phyloP scores from a whole-genome alignment of 2,329 filamentous ascomycete species.

The Phaeoacremonium minimum region DNA sequence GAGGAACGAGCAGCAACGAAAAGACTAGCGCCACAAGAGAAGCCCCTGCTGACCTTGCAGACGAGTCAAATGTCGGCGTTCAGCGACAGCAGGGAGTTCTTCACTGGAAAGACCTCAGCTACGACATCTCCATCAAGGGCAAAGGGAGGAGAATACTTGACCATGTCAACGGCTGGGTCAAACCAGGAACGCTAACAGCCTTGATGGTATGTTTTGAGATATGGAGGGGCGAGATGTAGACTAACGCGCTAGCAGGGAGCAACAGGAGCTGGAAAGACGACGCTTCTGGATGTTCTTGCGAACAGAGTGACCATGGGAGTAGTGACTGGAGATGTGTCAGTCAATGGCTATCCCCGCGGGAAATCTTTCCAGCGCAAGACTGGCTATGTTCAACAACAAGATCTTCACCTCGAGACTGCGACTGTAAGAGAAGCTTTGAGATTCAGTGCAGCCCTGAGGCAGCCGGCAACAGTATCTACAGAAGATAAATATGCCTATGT shows the following conservation, averaged over 20 bases:
- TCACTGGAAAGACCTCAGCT: conserved; percentile 64
- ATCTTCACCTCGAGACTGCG: conserved; percentile 47
- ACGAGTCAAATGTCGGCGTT: conserved; percentile 12
- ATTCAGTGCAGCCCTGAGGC: conserved; percentile 47
- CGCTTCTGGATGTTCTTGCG: conserved; percentile 49
- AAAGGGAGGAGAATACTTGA: conserved; percentile 58
- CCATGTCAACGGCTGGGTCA: conserved; percentile 69
- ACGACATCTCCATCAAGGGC: conserved; percentile 52
- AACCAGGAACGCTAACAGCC: conserved; percentile 66
- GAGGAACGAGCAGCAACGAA: no score
- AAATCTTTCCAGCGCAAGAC: conserved; percentile 53
- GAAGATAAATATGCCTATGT: conserved; percentile 55
- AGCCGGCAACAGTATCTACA: conserved; percentile 43
- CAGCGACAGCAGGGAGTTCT: conserved; percentile 35
- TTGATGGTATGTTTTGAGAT: conserved; percentile 48
- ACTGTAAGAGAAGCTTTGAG: conserved; percentile 46
- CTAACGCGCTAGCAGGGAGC: no score
- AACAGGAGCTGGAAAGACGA: conserved; percentile 53
- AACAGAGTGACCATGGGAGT: conserved; percentile 56
- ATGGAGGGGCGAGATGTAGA: no score
- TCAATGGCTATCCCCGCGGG: conserved; percentile 38
- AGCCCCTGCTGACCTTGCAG: neutral
- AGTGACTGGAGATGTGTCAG: conserved; percentile 58
- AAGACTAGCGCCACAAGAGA: neutral
- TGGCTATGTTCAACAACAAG: conserved; percentile 60